Evolutionary conservation across 257 asterid species (phyloP), one percentile per base, ranked within the genome.

Genomic region (Solanum appendiculatum): DNA sequence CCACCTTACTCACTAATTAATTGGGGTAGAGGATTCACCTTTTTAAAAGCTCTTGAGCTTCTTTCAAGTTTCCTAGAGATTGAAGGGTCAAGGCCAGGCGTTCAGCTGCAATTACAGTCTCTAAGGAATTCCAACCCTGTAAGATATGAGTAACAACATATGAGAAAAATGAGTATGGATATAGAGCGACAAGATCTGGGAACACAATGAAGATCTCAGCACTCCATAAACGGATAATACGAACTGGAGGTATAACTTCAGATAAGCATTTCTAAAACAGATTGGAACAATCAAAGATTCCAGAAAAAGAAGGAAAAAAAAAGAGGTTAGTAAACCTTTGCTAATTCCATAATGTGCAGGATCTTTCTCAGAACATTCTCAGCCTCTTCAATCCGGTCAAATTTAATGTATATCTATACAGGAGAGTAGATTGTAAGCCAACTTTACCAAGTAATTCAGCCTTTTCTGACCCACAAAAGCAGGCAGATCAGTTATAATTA

Each of bases 71-170:
- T 86, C 98, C 98, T 60, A 89, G 88, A 33, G 90, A 90, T 91
- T 93, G 96, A 75, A 95, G 92, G 87, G 95, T 90, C 87, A 92
- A 86, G 36, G 99, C 98, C 85, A 97, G 98, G 88, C 94, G 92
- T 89, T 95, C 98, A 83, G 98, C 98, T 88, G 96, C 93, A 91
- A 92, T 58, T 88, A 95, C 93, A 74, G 98, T 94, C 85, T 93
- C 96, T 90, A 94, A 86, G 36, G 97, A 94, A 87, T 89, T 87
- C 99, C 98, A 97, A 37, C 98, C 98, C 99, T 96, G 87, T 42
- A 63, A 80, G 86, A 88, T 83, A 86, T 85, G 82, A 86, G 39
- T 46, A 87, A 48, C 42, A 74, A 77, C 70, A 66, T 40, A 69
- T 64, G 77, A 63, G 68, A 83, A 70, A 72, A 48, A 85, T 13